Percentiles rank a stretch among this genome's conserved stretches.
Evolutionary conservation across 345 rosid genomes (phyloP).

Genomic region (Toxicodendron radicans): DNA sequence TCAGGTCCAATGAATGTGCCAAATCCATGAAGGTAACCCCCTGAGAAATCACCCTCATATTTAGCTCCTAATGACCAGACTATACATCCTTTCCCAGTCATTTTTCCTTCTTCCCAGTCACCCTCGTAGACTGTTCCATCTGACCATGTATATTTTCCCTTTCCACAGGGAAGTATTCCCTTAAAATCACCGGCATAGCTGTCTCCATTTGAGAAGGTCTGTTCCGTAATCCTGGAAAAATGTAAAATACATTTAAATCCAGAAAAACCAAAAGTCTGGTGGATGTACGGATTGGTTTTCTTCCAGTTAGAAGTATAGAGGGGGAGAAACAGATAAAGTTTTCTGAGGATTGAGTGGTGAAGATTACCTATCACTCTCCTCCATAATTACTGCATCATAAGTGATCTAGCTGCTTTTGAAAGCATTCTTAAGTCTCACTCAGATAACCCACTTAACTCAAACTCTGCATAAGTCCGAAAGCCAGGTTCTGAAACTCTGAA

Average conservation of each 20-base stretch:
- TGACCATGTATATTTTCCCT: conserved; percentile 74
- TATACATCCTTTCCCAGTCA: conserved; percentile 76
- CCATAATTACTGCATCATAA: conserved; percentile 17
- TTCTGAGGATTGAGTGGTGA: neutral
- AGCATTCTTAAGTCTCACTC: neutral
- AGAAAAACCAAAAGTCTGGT: neutral
- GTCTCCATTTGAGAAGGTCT: conserved; percentile 67
- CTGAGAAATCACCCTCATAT: conserved; percentile 85
- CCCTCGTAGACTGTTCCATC: conserved; percentile 78
- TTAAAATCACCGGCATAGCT: conserved; percentile 57
- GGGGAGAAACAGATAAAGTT: neutral
- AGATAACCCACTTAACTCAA: conserved; percentile 9
- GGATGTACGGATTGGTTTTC: neutral
- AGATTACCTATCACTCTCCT: conserved; percentile 28
- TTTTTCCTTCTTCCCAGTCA: conserved; percentile 83
- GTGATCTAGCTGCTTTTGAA: conserved; percentile 12
- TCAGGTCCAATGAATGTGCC: conserved; percentile 62
- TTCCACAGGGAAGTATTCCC: conserved; percentile 70
- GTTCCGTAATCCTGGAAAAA: conserved; percentile 43
- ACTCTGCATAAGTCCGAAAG: neutral
- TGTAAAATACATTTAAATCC: neutral
- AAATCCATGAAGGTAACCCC: conserved; percentile 82
- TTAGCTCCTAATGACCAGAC: conserved; percentile 72
- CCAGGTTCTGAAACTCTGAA: conserved; percentile 1
- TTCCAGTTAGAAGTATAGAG: neutral